Evolutionary conservation across 805 yeast genomes (phyloP).

Genomic region (Saccharomycopsis javanensis): DNA sequence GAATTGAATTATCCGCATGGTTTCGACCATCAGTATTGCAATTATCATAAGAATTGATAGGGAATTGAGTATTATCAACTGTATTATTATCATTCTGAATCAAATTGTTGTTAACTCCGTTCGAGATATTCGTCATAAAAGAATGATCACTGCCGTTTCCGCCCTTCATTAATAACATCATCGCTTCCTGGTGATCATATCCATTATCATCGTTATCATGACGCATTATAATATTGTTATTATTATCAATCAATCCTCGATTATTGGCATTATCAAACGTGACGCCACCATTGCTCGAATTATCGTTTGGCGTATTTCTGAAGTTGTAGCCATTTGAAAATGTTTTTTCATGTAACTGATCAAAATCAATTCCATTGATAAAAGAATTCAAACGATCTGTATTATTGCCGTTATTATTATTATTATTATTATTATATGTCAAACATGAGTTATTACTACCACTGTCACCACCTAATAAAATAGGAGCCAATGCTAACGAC

Average conservation of each 20-base stretch:
- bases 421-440: neutral
- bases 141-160: neutral
- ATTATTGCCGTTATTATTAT: neutral
- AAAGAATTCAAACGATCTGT: neutral
- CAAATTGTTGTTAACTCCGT: neutral
- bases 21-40: neutral
- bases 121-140: neutral
- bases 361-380: neutral
- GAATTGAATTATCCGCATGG: neutral
- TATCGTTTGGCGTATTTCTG: neutral
- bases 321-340: neutral
- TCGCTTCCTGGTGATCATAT: neutral
- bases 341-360: slow-evolving; percentile 1
- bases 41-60: neutral
- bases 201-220: neutral
- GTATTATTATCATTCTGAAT: neutral
- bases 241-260: neutral
- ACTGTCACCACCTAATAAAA: slow-evolving; percentile 27
- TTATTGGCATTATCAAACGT: neutral
- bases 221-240: neutral
- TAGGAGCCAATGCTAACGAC: slow-evolving; percentile 64
- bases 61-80: neutral
- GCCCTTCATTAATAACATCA: neutral
- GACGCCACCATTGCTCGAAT: neutral
- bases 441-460: neutral